These are phyloP conservation scores for Arthrinium puccinioides DNA, from an alignment of 2,329 filamentous ascomycete genomes.

Conservation along the genomic window DNA sequence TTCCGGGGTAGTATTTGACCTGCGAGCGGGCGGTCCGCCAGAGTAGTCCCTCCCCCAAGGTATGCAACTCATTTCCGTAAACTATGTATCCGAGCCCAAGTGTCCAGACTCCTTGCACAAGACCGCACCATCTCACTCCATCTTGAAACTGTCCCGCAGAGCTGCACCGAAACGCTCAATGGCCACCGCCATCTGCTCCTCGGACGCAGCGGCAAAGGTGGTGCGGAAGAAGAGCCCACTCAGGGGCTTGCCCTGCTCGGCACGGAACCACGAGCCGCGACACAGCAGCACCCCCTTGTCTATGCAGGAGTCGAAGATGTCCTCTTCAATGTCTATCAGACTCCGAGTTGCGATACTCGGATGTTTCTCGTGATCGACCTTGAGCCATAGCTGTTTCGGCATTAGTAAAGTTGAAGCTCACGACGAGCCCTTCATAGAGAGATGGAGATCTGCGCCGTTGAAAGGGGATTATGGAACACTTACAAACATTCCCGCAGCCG, in stretches of 20 bases:
- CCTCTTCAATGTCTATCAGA: constrained; percentile 68
- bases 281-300: constrained; percentile 73
- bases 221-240: constrained; percentile 77
- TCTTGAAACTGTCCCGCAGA: constrained; percentile 50
- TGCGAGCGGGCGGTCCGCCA: too few relatives aligned
- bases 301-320: constrained; percentile 74
- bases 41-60: too few relatives aligned
- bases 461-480: constrained; percentile 29
- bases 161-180: constrained; percentile 71
- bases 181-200: constrained; percentile 62
- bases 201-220: constrained; percentile 77
- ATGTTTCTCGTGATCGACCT: constrained; percentile 59
- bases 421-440: background rate
- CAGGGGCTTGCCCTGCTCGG: constrained; percentile 54
- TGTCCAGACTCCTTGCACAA: too few relatives aligned
- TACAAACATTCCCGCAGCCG: constrained; percentile 91
- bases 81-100: too few relatives aligned
- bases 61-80: too few relatives aligned
- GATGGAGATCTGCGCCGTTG: background rate
- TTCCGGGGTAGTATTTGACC: too few relatives aligned
- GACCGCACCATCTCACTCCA: too few relatives aligned
- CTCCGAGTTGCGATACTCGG: constrained; percentile 46
- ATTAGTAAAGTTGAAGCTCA: background rate
- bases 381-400: constrained; percentile 59
- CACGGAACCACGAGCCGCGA: constrained; percentile 85